phyloP scores from a whole-genome alignment of 129 eudicot species.

The Flaveria bidentis region DNA sequence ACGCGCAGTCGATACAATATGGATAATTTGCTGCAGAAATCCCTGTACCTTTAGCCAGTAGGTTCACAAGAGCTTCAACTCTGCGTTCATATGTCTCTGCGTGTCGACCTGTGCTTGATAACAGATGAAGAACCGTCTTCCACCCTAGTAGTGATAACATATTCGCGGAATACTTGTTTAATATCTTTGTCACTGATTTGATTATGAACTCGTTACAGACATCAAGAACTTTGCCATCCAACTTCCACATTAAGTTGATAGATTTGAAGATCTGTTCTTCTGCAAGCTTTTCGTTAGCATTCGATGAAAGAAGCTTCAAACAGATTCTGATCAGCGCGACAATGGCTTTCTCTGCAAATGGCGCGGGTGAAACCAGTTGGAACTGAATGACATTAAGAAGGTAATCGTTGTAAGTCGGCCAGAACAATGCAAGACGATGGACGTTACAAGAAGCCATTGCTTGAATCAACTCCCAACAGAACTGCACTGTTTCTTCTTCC shows the following conservation, averaged over 20 bases:
- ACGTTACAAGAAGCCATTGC: conserved; percentile 49
- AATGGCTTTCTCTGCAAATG: conserved; percentile 80
- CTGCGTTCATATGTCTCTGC: conserved; percentile 68
- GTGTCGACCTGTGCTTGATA: conserved; percentile 68
- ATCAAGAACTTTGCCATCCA: conserved; percentile 78
- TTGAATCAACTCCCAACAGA: conserved; percentile 83
- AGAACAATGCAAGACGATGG: conserved; percentile 53
- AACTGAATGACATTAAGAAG: conserved; percentile 61
- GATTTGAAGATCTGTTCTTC: conserved; percentile 83
- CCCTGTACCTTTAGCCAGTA: conserved; percentile 51
- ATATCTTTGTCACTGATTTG: conserved; percentile 46
- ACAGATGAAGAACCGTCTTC: conserved; percentile 68
- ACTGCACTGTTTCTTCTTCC: conserved; percentile 87
- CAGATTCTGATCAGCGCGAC: conserved; percentile 57
- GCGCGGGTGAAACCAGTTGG: conserved; percentile 74
- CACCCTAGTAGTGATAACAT: conserved; percentile 66
- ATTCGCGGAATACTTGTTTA: conserved; percentile 53
- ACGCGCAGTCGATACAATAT: conserved; percentile 74
- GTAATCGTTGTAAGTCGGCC: conserved; percentile 78
- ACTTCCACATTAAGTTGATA: conserved; percentile 76
- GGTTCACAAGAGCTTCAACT: conserved; percentile 52
- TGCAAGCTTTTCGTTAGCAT: conserved; percentile 42
- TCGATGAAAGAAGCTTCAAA: conserved; percentile 50
- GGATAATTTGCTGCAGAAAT: conserved; percentile 51
- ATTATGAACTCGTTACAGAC: conserved; percentile 63